Conservation (phyloP, 176 grass and related monocot genomes). For the Miscanthus lutarioriparius region DNA sequence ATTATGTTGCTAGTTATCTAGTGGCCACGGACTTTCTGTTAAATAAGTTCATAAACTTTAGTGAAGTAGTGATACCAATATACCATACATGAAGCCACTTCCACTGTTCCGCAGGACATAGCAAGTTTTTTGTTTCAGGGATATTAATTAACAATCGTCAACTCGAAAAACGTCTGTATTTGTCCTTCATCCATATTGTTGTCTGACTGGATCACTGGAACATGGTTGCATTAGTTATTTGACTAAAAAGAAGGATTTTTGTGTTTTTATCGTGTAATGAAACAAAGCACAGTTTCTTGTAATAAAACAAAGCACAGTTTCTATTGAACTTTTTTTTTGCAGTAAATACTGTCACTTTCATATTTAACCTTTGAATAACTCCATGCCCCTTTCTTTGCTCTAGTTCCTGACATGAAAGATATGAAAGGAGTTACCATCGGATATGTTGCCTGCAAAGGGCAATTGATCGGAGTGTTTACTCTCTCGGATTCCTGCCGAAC, state of each 20-base stretch:
- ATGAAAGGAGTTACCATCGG: conserved; percentile 70
- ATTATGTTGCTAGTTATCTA: background rate
- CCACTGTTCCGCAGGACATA: background rate
- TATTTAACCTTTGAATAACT: background rate
- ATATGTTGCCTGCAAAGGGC: conserved; percentile 54
- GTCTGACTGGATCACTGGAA: conserved; percentile 26
- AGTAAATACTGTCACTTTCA: background rate
- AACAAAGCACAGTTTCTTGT: background rate
- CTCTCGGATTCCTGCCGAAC: conserved; percentile 86
- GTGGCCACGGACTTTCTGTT: background rate
- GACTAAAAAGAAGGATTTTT: conserved; percentile 1
- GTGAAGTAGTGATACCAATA: background rate
- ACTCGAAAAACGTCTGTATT: background rate
- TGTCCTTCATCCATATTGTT: background rate
- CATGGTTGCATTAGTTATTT: background rate
- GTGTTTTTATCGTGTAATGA: conserved; percentile 20
- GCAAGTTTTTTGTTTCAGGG: background rate
- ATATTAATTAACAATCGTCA: background rate
- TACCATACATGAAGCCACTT: background rate
- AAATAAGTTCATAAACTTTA: background rate
- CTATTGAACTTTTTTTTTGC: background rate
- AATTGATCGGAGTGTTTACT: conserved; percentile 75
- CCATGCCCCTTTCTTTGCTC: background rate
- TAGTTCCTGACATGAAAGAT: conserved; percentile 62
- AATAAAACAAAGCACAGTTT: background rate